Percentiles rank a stretch among this genome's conserved stretches.
Evolutionary conservation across 345 rosid species (phyloP).

Genomic region (Bretschneidera sinensis): DNA sequence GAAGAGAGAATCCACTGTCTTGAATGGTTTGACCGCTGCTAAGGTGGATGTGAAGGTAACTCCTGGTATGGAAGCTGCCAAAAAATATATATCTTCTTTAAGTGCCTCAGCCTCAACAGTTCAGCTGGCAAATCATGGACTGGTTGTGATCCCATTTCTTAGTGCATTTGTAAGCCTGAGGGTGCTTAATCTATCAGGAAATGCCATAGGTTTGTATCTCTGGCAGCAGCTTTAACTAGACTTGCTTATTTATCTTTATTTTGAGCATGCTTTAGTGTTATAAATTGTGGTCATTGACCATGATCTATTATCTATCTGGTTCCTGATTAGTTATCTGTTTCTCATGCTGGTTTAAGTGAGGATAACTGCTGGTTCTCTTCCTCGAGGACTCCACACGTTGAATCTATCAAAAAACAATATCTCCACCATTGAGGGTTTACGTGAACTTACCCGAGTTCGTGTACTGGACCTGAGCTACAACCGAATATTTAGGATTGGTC

Average conservation of each 20-base stretch:
- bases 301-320: background rate
- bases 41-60: constrained; percentile 50
- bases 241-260: too few species aligned
- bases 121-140: constrained; percentile 70
- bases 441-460: constrained; percentile 89
- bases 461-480: constrained; percentile 92
- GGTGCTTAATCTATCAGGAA: constrained; percentile 87
- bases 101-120: constrained; percentile 63
- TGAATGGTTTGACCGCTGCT: constrained; percentile 28
- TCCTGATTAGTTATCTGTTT: constrained; percentile 8
- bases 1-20: constrained; percentile 29
- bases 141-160: constrained; percentile 71
- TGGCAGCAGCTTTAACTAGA: background rate
- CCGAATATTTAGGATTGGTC: constrained; percentile 76
- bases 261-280: too few species aligned
- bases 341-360: too few species aligned
- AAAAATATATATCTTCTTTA: constrained; percentile 66
- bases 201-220: constrained; percentile 64
- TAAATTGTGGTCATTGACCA: too few species aligned
- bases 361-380: constrained; percentile 85
- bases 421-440: constrained; percentile 81
- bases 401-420: constrained; percentile 81
- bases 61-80: constrained; percentile 77
- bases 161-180: constrained; percentile 70
- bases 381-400: constrained; percentile 81